Percentiles rank a stretch among this genome's conserved stretches.
Conservation (phyloP, 345 rosid genomes). For the Salix purpurea region DNA sequence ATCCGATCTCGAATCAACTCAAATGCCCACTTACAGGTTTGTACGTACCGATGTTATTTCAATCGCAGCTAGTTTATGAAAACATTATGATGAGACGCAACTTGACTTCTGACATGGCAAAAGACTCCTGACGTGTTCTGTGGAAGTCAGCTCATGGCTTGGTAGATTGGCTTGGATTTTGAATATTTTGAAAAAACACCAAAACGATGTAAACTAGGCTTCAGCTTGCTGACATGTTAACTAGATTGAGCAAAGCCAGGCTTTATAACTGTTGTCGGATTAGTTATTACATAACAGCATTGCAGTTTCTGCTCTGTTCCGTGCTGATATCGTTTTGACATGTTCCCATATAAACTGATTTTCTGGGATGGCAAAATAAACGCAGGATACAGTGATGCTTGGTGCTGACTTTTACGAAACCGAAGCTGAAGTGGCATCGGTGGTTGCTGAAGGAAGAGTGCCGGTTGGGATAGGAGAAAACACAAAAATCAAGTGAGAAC, state of each 20-base stretch:
- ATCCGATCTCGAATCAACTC: slow-evolving; percentile 80
- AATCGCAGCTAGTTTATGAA: no score
- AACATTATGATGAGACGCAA: no score
- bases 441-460: slow-evolving; percentile 63
- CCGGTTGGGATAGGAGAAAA: slow-evolving; percentile 86
- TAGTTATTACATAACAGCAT: background rate
- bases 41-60: background rate
- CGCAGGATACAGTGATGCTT: slow-evolving; percentile 87
- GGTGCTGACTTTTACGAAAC: slow-evolving; percentile 92
- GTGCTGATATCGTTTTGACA: background rate
- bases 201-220: no score
- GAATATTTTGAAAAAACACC: no score
- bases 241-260: no score
- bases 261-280: no score
- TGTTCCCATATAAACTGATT: no score
- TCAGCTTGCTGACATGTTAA: no score
- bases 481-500: slow-evolving; percentile 58
- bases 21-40: slow-evolving; percentile 75
- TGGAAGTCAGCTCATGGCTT: no score
- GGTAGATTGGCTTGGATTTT: no score
- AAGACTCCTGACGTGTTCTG: no score
- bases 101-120: no score
- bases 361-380: background rate
- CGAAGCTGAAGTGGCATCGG: slow-evolving; percentile 56
- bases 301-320: background rate